Conservation (phyloP, 495 filamentous ascomycete species). For the Penicillium cataractarum region DNA sequence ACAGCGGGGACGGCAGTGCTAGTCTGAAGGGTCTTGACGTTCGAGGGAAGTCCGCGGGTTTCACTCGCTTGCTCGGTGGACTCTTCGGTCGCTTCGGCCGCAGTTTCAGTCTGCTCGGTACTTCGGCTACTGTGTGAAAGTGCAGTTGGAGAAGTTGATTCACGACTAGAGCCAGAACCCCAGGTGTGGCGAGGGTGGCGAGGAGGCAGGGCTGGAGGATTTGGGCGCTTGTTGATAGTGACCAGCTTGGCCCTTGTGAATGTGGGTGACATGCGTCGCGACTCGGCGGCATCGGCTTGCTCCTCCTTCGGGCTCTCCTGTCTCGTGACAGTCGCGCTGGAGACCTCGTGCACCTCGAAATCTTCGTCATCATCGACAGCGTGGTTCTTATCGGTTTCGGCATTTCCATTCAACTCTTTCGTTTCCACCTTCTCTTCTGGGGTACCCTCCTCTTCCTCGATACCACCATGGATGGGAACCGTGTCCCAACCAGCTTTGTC, state of each 20-base stretch:
- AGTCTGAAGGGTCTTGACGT: constrained; percentile 27
- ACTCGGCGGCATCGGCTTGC: constrained; percentile 45
- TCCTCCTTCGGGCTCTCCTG: constrained; percentile 52
- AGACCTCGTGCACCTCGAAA: constrained; percentile 48
- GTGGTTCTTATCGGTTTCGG: constrained; percentile 25
- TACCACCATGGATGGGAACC: constrained; percentile 37
- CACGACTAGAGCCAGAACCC: constrained; percentile 34
- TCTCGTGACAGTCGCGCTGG: constrained; percentile 48
- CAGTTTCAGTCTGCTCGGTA: constrained; percentile 26
- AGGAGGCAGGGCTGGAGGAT: constrained; percentile 68
- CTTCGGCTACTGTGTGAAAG: constrained; percentile 31
- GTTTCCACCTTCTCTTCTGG: constrained; percentile 1
- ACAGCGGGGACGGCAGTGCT: constrained; percentile 17
- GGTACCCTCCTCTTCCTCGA: not conserved
- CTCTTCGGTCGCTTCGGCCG: constrained; percentile 17
- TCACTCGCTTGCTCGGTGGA: constrained; percentile 15
- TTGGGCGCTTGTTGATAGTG: constrained; percentile 70
- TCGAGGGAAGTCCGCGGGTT: constrained; percentile 21
- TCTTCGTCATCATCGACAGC: constrained; percentile 35
- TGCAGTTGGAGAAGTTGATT: constrained; percentile 31
- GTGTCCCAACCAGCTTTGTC: constrained; percentile 38
- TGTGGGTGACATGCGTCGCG: constrained; percentile 47
- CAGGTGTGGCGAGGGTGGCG: constrained; percentile 57
- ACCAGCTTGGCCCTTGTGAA: constrained; percentile 68
- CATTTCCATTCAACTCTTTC: not conserved